Evolutionary conservation across 768 basidiomycete genomes (phyloP), one percentile per base, ranked within the genome.

Genomic region (Hygrophorus pudorinus): DNA sequence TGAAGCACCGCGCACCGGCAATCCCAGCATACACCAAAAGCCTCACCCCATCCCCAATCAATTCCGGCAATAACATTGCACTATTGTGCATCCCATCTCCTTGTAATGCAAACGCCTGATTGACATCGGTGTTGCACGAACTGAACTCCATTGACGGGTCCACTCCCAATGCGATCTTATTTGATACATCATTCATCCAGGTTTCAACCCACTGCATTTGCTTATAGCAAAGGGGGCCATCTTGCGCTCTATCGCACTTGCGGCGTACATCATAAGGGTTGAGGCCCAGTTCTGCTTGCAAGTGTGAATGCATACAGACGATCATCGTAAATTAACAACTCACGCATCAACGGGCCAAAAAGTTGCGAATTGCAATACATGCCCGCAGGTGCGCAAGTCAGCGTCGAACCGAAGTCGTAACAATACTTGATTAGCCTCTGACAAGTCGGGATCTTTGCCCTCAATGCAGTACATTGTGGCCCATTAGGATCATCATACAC

Each of bases 261-360:
- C 60, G 65, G 49, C 90, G 79, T 3, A 87, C 84, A 54, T 97
- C 93, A 61, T 97, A 98, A 7, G 87, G 80, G 64, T 97, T 98
- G 38, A 82, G 59, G 2, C 84, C 85, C n/a, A 71, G 65, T 58
- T 78, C 79, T 84, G 48, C 27, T 30, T 37, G 32, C 17, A 28
- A 33, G 12, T 37, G 39, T 46, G 33, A 20, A 21, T 45, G 16
- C n/a, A 32, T 34, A 29, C 35, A 45, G 42, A 42, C 14, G 8
- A 11, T 24, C 46, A 21, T 11, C 6, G 12, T 30, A 28, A 33
- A 2, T 51, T 34, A 9, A 36, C 4, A 10, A 70, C 80, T 42
- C 55, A 85, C 84, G 73, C 59, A 81, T 73, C 13, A 93, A 65
- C 14, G 85, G 81, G 5, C 67, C 77, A 48, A 77, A 76, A 10